phyloP scores from a whole-genome alignment of 352 stramenopile genomes.

The Phytophthora colocasiae region DNA sequence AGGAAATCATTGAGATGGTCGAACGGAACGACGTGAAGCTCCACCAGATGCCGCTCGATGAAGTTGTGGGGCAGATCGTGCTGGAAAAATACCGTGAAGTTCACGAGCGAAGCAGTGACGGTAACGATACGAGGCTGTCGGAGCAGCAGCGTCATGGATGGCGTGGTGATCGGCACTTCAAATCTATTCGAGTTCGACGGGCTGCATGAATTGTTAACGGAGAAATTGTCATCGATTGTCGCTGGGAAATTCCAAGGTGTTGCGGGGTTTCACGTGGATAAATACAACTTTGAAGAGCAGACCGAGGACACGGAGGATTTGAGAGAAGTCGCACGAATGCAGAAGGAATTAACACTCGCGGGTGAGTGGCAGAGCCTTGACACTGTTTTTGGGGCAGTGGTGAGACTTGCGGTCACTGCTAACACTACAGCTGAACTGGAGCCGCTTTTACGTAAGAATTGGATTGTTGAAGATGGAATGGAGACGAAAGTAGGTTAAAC shows the following conservation, averaged over 20 bases:
- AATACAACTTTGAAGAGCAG: conserved; percentile 18
- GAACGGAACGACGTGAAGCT: conserved; percentile 33
- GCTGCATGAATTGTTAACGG: conserved; percentile 31
- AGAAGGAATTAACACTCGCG: conserved; percentile 25
- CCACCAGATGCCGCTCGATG: conserved; percentile 31
- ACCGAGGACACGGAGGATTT: conserved; percentile 16
- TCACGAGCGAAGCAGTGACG: neutral
- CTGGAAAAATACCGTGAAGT: conserved; percentile 26
- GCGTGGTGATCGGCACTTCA: conserved; percentile 27
- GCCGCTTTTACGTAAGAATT: conserved; percentile 24
- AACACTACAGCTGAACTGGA: conserved; percentile 44
- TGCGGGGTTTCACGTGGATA: conserved; percentile 28
- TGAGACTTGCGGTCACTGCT: conserved; percentile 29
- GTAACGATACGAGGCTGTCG: conserved; percentile 6
- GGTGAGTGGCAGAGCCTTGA: conserved; percentile 32
- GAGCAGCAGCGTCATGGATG: conserved; percentile 13
- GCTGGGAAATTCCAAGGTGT: conserved; percentile 15
- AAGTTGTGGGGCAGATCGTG: conserved; percentile 38
- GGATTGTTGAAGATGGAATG: too few species aligned
- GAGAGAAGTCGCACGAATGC: conserved; percentile 21
- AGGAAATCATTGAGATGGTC: conserved; percentile 32
- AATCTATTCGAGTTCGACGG: conserved; percentile 33
- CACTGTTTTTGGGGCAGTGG: conserved; percentile 41
- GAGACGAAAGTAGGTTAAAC: too few species aligned
- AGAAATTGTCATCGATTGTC: conserved; percentile 7